Evolutionary conservation across 2,329 filamentous ascomycete genomes (phyloP), one percentile per base, ranked within the genome.

Genomic region (Sphaerulina musiva): DNA sequence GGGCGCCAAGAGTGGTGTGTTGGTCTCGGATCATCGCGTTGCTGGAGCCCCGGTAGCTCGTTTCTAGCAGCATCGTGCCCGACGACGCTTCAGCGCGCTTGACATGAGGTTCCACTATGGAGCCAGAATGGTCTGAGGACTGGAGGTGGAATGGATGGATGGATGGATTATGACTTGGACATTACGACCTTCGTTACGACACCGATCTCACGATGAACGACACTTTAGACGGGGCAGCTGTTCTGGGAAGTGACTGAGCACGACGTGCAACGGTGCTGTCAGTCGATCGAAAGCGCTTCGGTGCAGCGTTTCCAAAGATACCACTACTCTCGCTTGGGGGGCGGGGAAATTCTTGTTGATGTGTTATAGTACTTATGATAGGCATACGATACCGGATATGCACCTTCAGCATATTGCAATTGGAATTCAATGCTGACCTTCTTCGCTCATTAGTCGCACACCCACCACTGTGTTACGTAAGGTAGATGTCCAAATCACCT

Each of bases 11-110:
- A 67, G 67, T 38, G 72, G 73, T 12, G 64, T 74, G 10, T 54
- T 76, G 48, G 62, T 67, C 32, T 59, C 65, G 10, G 72, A 74
- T 56, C 71, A 74, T 56, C 71, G 76, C 57, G 61, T 54, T 38
- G 60, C 62, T 38, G 58, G 57, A 3, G 50, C 63, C 10, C 65
- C 64, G 9, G 58, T 65, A 41, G 62, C 65, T 29, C 58, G 63
- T 45, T 67, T 61, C 44, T 65, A 55, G 56, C 58, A 57, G 39
- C 49, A 38, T 39, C 34, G 48, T 4, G 41, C 48, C 17, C 31
- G 29, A 31, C 42, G 40, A 36, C 32, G 48, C 17, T 36, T 51
- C 29, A 51, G 48, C 41, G 44, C 32, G 48, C 41, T 51, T 40
- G 48, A 51, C 6, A 26, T 51, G 32, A 41, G 29, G 32, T 51